Evolutionary conservation across 306 rosid species (phyloP).

Genomic region (Cicer arietinum): DNA sequence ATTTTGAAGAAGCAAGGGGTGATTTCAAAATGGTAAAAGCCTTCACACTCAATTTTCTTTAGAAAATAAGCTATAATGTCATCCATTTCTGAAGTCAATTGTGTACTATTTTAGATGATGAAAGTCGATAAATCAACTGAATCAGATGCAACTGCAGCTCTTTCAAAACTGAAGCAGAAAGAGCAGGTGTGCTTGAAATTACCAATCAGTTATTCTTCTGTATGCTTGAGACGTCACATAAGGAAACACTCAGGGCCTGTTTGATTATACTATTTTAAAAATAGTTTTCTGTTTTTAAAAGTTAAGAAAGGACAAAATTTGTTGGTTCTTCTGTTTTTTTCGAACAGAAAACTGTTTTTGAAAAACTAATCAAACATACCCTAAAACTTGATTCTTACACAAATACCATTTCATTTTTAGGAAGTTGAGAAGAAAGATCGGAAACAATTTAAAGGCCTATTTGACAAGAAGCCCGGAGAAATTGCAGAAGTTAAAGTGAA

Average conservation of each 20-base stretch:
- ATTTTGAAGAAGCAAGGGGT: constrained; percentile 84
- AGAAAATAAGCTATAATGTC: not conserved
- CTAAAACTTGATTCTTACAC: not conserved
- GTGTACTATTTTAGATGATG: constrained; percentile 63
- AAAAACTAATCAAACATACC: too few relatives aligned
- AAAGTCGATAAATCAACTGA: constrained; percentile 78
- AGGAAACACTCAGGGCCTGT: not conserved
- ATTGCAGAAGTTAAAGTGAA: constrained; percentile 65
- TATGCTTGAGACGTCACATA: not conserved
- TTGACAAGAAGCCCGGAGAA: constrained; percentile 95
- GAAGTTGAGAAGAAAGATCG: constrained; percentile 78
- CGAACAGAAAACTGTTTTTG: too few relatives aligned
- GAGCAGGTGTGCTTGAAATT: constrained; percentile 65
- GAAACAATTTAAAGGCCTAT: constrained; percentile 89
- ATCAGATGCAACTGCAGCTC: constrained; percentile 89
- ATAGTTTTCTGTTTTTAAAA: too few relatives aligned
- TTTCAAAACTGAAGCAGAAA: constrained; percentile 74
- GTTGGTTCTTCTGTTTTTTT: too few relatives aligned
- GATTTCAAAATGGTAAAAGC: constrained; percentile 78
- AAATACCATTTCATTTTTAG: constrained; percentile 51
- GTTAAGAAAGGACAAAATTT: too few relatives aligned
- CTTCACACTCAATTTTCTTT: not conserved
- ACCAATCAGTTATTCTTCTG: not conserved
- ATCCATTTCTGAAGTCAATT: constrained; percentile 37
- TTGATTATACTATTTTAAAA: too few relatives aligned